Evolutionary conservation across 805 yeast genomes (phyloP), one percentile per base, ranked within the genome.

Genomic region (Starmerella stigmatis): DNA sequence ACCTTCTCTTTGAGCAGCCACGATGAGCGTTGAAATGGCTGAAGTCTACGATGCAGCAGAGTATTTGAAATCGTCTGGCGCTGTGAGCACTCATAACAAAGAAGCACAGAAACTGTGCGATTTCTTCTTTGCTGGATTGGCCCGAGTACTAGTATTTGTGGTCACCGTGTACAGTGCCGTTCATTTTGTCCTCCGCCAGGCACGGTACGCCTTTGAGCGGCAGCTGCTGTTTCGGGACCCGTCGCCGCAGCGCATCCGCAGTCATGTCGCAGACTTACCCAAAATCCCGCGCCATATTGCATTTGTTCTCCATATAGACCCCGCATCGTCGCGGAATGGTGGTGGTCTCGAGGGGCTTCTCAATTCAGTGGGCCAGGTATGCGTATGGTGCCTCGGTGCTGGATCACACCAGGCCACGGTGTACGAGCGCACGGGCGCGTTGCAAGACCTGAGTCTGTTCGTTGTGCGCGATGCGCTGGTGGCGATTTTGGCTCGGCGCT

Each of bases 331-430:
- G 47, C 83, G 81, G 50, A 89, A 79, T 55, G 94, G 85, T 48
- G 95, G 94, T 26, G 96, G 96, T 2, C 63, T 81, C 34, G 84
- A 80, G 49, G 95, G 94, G 0, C 67, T 89, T 34, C 69, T 88
- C 56, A 78, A 75, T 53, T 20, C 31, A 5, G 26, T 44, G 17
- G 30, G 34, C 15, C 34, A 42, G 28, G 84, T 84, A 56, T 73
- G 80, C 5, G 78, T 92, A 5, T 92, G 98, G 98, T 73, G 86
- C 31, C 62, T 85, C n/a, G 81, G 94, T 27, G 77, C 89, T n/a
- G 96, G 96, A 2, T 75, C 86, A 41, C 76, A 78, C 32, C 65
- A 69, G 48, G 67, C 89, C 48, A 70, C 81, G 3, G 68, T 92
- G 34, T 89, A 85, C 66, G 97, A 92, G 63, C 73, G 73, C 57